Base-by-base conservation (phyloP, 2,329 filamentous ascomycete species). In the Dactylellina leptospora region DNA sequence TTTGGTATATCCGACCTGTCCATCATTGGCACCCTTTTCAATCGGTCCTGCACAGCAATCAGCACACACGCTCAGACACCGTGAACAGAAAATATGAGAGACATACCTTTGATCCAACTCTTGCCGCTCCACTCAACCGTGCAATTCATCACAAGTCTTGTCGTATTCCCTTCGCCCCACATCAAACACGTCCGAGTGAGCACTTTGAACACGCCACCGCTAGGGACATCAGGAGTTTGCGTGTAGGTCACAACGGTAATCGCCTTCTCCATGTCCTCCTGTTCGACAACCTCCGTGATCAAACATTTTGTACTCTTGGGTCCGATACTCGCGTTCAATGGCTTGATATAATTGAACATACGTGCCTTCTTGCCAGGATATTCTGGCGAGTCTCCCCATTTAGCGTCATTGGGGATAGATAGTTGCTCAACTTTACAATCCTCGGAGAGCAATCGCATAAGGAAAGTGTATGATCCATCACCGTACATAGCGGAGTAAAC, bases 51-150 rank as follows among this genome's bases (percentile, higher is more conserved):
- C 33, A 55, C 45, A 8, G 5, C 25, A 42, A 77, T 71, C 78
- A 51, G 25, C 47, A 30, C 61, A 74, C 28, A 74, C 11, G 22
- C 9, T 23, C 47, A 16, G 55, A 36, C 50, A 47, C 27, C 22
- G 54, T 2, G 62, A 38, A 56, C 20, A 27, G 23, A 50, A 4
- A 20, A 60, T 50, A 25, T 23, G 45, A 16, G 13, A 33, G 11
- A 78, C 83, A 78, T 83, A 96, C 93, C 91, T 82, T 95, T 97
- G 47, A 99, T 82, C 95, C 95, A 99, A 82, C 93, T 97, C 84
- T 97, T 99, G 76, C 93, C 93, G 2, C 89, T 89, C 96, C 96
- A 99, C 78, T 99, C 96, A 44, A 97, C 90, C 1, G 88, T 89
- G 79, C 92, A 97, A 75, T 89, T 97, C 81, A 93, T 89, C 73